Evolutionary conservation across 2,329 filamentous ascomycete species (phyloP), one percentile per base, ranked within the genome.

Genomic region (Paracamarosporium sp.): DNA sequence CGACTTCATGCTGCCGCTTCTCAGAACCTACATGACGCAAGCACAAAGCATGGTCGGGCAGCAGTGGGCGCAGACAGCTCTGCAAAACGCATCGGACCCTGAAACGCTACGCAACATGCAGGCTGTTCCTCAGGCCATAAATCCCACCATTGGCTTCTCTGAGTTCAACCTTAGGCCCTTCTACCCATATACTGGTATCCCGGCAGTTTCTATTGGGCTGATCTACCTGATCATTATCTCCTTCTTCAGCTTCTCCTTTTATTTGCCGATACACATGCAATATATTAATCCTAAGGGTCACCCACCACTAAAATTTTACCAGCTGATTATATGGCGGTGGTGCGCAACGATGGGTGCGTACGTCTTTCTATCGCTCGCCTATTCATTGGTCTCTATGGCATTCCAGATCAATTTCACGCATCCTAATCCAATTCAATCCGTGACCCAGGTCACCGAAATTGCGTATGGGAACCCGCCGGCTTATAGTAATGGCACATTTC

Each of bases 161-260:
- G 76, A 77, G 15, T 79, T 82, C 70, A 86, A 89, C 56, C 77
- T 90, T 4, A 79, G 87, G 2, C 86, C 86, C 0, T 89, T 89
- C 68, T 75, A 69, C 15, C 86, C 86, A 0, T 78, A 83, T 5
- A 80, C 80, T 1, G 77, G 81, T 0, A 85, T 82, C 1, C 87
- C 87, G 0, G 81, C 86, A 1, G 82, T 89, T 2, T 84, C 81
- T 1, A 87, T 89, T 52, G 86, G 86, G 0, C 74, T 89, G 27
- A 89, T 90, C 63, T 89, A 89, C 67, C 76, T 89, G 1, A 89
- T 90, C 65, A 89, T 90, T 65, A 80, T 89, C 38, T 85, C 86
- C 0, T 89, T 89, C 76, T 89, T 89, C 77, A 86, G 82, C 27
- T 89, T 87, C 71, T 80, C 82, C 0, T 89, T 89, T 75, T 86